phyloP scores from a whole-genome alignment of 129 eudicot species.

The carrot (Daucus carota) region DH1_v3.0 NC_030384.2:50314001-50314500 shows the following conservation, averaged over 20 bases:
- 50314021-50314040: neutral
- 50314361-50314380: neutral
- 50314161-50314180: neutral
- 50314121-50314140: neutral
- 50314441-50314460: constrained; percentile 81
- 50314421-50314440: constrained; percentile 32
- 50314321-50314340: neutral
- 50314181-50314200: neutral
- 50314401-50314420: neutral
- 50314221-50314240: neutral
- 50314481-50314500: constrained; percentile 87
- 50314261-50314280: neutral
- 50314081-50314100: neutral
- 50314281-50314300: neutral
- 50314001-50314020: neutral
- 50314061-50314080: neutral
- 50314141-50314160: neutral
- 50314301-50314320: no score
- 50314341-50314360: neutral
- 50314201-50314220: neutral
- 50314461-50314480: constrained; percentile 82
- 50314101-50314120: neutral
- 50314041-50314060: neutral
- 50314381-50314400: neutral
- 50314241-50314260: neutral